Evolutionary conservation across 163 green algal species (phyloP).

Genomic region (Trebouxia gelatinosa): DNA sequence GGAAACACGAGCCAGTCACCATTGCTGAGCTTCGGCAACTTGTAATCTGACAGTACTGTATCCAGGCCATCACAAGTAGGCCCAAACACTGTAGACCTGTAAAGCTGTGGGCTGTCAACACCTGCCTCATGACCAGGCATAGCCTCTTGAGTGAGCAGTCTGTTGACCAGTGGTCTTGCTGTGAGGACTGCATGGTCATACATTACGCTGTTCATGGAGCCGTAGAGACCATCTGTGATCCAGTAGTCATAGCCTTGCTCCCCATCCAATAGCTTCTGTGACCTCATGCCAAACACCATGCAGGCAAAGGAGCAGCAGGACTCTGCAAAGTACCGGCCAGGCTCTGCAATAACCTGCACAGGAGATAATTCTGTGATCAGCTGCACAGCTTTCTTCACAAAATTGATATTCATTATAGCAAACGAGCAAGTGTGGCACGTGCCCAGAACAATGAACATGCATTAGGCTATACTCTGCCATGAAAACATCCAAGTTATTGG

Average conservation of each 20-base stretch:
- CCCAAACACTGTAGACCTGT: conserved; percentile 87
- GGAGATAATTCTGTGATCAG: too few relatives aligned
- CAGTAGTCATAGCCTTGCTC: conserved; percentile 56
- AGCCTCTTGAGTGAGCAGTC: background rate
- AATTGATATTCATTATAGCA: background rate
- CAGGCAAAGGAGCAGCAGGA: conserved; percentile 74
- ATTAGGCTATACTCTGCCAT: background rate
- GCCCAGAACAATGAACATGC: background rate
- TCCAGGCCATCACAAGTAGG: conserved; percentile 97
- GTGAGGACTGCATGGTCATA: conserved; percentile 74
- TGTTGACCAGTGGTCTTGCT: conserved; percentile 9
- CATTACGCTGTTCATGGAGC: conserved; percentile 80
- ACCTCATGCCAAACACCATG: conserved; percentile 81
- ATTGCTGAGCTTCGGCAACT: conserved; percentile 79
- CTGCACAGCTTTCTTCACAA: background rate
- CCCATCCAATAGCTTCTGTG: conserved; percentile 7
- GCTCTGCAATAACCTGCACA: conserved; percentile 91
- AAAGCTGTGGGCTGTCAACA: background rate
- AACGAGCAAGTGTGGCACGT: background rate
- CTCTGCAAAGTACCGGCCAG: conserved; percentile 95
- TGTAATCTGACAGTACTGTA: conserved; percentile 51
- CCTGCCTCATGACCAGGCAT: too few relatives aligned
- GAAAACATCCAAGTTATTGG: background rate
- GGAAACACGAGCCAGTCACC: conserved; percentile 95
- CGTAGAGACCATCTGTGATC: conserved; percentile 80